phyloP scores from a whole-genome alignment of 177 flowering plant species.

The Telopea speciosissima region DNA sequence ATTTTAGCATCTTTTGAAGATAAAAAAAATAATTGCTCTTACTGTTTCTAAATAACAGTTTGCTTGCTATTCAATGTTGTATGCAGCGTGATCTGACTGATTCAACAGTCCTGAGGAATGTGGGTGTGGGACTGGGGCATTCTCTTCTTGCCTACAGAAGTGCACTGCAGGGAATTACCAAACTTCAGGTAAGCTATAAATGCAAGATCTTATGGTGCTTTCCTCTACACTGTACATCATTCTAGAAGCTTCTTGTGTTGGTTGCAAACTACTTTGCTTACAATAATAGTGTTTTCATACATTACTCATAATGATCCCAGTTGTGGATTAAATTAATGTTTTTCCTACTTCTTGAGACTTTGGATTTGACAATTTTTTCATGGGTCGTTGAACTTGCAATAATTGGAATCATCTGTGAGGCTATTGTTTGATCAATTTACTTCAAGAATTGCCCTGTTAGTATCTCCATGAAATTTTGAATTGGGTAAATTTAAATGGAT shows the following conservation, averaged over 20 bases:
- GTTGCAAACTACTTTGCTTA: not conserved
- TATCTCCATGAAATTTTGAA: not conserved
- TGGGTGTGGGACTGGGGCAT: constrained; percentile 85
- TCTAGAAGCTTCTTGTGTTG: constrained; percentile 3
- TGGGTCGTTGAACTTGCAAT: not conserved
- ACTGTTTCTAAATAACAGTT: not conserved
- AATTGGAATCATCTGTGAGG: not conserved
- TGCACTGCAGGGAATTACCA: constrained; percentile 71
- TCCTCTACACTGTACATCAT: not conserved
- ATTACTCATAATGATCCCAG: not conserved
- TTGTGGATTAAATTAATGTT: not conserved
- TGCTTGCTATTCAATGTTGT: not conserved
- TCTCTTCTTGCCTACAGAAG: constrained; percentile 89
- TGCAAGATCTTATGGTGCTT: not conserved
- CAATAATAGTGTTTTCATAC: not conserved
- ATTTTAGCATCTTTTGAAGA: not conserved
- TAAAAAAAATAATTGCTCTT: no score
- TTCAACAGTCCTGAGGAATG: constrained; percentile 89
- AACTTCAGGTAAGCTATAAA: constrained; percentile 67
- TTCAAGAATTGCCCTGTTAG: not conserved
- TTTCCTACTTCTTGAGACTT: not conserved
- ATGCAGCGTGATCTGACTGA: constrained; percentile 91
- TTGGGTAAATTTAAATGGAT: not conserved
- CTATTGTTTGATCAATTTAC: not conserved
- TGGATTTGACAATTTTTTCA: not conserved